Conservation (phyloP, 2,329 filamentous ascomycete genomes). For the Lizonia empirigonia region DNA sequence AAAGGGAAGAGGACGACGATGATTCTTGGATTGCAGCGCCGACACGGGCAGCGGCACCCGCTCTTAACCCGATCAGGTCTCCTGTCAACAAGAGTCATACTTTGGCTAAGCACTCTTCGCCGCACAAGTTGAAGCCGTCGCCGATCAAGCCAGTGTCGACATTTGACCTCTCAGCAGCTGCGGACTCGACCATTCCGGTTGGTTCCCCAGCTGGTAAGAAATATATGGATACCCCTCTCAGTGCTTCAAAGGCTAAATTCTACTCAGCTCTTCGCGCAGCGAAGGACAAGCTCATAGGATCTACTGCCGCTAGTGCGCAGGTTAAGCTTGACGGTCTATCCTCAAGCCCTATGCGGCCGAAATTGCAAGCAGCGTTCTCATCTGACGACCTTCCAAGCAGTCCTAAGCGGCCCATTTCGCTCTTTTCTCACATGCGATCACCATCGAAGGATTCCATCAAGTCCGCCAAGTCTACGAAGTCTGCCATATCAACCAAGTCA, state of each 20-base stretch:
- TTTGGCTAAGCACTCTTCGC: constrained; percentile 52
- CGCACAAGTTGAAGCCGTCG: constrained; percentile 53
- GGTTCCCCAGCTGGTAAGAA: constrained; percentile 59
- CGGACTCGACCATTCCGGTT: constrained; percentile 61
- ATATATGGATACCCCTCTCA: constrained; percentile 77
- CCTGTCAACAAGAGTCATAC: constrained; percentile 65
- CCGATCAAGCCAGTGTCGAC: constrained; percentile 49
- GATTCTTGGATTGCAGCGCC: constrained; percentile 67
- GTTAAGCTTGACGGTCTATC: constrained; percentile 62
- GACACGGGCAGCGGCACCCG: constrained; percentile 47
- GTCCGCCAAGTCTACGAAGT: constrained; percentile 35
- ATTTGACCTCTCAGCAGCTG: constrained; percentile 49
- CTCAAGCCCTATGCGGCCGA: constrained; percentile 36
- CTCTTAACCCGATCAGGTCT: constrained; percentile 49
- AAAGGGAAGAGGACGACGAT: constrained; percentile 43
- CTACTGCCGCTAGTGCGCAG: constrained; percentile 62
- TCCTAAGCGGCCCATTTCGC: constrained; percentile 39
- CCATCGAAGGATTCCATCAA: constrained; percentile 46
- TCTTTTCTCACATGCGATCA: constrained; percentile 45
- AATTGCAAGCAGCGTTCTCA: constrained; percentile 30
- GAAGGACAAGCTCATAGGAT: constrained; percentile 83
- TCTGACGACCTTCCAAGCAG: constrained; percentile 44
- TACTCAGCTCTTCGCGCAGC: constrained; percentile 90
- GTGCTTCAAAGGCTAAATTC: constrained; percentile 89
- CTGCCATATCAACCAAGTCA: constrained; percentile 35